Evolutionary conservation across 345 rosid genomes (phyloP).

Genomic region (Linum tenue): DNA sequence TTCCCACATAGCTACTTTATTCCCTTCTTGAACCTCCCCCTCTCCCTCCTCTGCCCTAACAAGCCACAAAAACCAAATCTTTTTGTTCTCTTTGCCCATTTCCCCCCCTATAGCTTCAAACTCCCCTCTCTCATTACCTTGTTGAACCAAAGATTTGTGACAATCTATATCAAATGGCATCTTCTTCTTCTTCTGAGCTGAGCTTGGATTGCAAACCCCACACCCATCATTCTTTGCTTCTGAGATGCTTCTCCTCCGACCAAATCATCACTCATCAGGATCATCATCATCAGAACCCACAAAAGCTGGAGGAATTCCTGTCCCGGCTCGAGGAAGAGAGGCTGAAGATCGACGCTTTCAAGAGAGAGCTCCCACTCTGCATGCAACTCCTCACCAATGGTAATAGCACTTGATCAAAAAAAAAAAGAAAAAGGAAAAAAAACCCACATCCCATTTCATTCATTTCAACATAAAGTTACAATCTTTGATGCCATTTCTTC

Average conservation of each 20-base stretch:
- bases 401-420: constrained; percentile 2
- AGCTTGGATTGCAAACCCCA: constrained; percentile 80
- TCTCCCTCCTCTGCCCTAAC: background rate
- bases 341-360: constrained; percentile 93
- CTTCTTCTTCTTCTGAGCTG: constrained; percentile 53
- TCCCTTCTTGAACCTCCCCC: background rate
- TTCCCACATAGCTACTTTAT: background rate
- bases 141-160: too few species aligned
- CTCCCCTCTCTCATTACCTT: background rate
- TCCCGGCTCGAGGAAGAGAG: constrained; percentile 84
- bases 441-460: constrained; percentile 22
- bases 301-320: constrained; percentile 76
- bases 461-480: constrained; percentile 22
- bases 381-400: constrained; percentile 98
- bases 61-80: background rate
- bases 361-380: constrained; percentile 99
- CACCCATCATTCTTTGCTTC: constrained; percentile 63
- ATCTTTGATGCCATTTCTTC: constrained; percentile 12
- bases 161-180: constrained; percentile 33
- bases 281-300: constrained; percentile 28
- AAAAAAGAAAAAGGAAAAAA: constrained; percentile 5
- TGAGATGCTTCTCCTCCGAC: constrained; percentile 70
- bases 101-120: background rate
- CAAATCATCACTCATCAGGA: constrained; percentile 5
- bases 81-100: background rate